These are phyloP conservation scores for Irpex sp. DNA, from an alignment of 1,284 basidiomycete species.

Conservation along the genomic window DNA sequence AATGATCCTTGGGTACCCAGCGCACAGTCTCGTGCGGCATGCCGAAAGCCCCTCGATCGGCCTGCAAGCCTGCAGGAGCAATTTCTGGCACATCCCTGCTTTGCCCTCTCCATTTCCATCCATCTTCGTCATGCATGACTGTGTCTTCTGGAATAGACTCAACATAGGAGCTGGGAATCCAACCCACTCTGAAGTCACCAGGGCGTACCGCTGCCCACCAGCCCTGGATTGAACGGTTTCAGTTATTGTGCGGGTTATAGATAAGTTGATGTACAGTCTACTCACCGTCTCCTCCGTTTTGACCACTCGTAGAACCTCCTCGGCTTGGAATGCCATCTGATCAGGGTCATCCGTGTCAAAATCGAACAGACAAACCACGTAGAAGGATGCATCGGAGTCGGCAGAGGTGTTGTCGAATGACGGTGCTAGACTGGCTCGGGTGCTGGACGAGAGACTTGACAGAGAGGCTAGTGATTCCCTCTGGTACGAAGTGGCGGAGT, in stretches of 20 bases:
- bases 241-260: background rate
- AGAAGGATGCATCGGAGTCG: constrained; percentile 27
- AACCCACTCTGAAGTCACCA: constrained; percentile 52
- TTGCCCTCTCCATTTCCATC: background rate
- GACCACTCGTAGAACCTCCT: constrained; percentile 64
- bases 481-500: constrained; percentile 34
- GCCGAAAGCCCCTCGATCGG: background rate
- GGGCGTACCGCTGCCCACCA: constrained; percentile 77
- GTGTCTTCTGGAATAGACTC: constrained; percentile 26
- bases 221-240: constrained; percentile 32
- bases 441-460: constrained; percentile 20
- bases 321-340: constrained; percentile 58
- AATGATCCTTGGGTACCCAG: background rate
- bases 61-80: background rate
- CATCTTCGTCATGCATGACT: background rate
- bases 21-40: background rate
- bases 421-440: constrained; percentile 22
- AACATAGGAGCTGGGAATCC: constrained; percentile 53
- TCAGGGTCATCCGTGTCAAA: constrained; percentile 57
- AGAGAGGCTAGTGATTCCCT: constrained; percentile 16
- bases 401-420: constrained; percentile 28
- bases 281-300: constrained; percentile 54
- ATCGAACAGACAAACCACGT: constrained; percentile 62
- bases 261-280: background rate
- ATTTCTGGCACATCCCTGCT: background rate